These are phyloP conservation scores for Malassezia arunalokei DNA, from an alignment of 1,284 basidiomycete species.

Conservation along the genomic window DNA sequence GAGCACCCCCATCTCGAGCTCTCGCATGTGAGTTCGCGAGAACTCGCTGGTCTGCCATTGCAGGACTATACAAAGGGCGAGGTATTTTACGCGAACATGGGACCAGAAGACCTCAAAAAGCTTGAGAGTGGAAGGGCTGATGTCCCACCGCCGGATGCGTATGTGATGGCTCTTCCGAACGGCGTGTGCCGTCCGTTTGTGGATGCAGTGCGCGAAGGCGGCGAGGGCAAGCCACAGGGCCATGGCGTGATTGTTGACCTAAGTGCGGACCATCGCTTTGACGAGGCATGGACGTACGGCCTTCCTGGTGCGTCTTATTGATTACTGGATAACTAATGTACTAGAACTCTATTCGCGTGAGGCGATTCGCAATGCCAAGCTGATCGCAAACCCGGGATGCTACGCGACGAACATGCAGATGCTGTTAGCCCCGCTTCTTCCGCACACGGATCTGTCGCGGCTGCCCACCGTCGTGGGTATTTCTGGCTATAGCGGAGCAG, in stretches of 20 bases:
- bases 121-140: conserved; percentile 38
- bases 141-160: conserved; percentile 42
- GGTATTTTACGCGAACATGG: conserved; percentile 50
- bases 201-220: conserved; percentile 71
- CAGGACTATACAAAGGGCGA: conserved; percentile 61
- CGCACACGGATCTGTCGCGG: conserved; percentile 56
- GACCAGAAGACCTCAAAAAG: conserved; percentile 39
- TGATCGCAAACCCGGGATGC: conserved; percentile 94
- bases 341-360: conserved; percentile 78
- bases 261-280: conserved; percentile 88
- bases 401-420: conserved; percentile 89
- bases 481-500: conserved; percentile 88
- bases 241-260: conserved; percentile 63
- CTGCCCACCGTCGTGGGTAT: conserved; percentile 81
- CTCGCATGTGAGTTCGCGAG: conserved; percentile 87
- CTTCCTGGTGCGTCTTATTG: conserved; percentile 73
- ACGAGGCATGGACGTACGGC: conserved; percentile 89
- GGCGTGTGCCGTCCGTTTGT: conserved; percentile 95
- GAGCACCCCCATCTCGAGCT: conserved; percentile 74
- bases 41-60: conserved; percentile 72
- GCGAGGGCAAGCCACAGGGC: conserved; percentile 58
- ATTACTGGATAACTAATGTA: neutral
- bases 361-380: conserved; percentile 58
- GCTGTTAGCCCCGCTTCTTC: conserved; percentile 74
- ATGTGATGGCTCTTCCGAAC: conserved; percentile 87